phyloP scores from a whole-genome alignment of 768 basidiomycete species.

The Aureoboletus auriporus region DNA sequence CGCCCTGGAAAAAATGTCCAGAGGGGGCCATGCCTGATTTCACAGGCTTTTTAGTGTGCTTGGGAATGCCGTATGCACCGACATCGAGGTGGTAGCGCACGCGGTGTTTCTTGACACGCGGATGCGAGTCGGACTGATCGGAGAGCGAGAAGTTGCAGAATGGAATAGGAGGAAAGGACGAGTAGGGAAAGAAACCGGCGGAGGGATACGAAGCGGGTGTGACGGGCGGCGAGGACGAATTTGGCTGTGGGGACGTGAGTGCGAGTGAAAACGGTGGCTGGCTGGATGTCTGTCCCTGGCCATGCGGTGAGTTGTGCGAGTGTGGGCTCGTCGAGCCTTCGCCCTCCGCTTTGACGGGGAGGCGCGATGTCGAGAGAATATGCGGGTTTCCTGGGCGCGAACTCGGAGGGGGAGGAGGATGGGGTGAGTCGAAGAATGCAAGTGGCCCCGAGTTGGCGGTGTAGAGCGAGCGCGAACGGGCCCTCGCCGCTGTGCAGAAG shows the following conservation, averaged over 20 bases:
- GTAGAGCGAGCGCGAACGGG: constrained; percentile 37
- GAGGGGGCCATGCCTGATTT: constrained; percentile 27
- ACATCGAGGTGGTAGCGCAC: constrained; percentile 58
- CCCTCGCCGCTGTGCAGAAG: constrained; percentile 35
- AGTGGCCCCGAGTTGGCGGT: constrained; percentile 32
- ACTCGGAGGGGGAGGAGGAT: constrained; percentile 35
- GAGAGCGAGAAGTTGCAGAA: constrained; percentile 24
- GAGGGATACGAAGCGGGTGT: constrained; percentile 29
- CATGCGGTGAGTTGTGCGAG: constrained; percentile 33
- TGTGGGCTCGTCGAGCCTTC: constrained; percentile 36
- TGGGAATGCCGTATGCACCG: constrained; percentile 85
- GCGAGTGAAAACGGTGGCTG: constrained; percentile 39
- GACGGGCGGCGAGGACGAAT: constrained; percentile 26
- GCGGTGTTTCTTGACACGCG: constrained; percentile 29
- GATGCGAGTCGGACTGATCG: constrained; percentile 26
- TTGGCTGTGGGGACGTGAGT: constrained; percentile 40
- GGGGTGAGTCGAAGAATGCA: constrained; percentile 39
- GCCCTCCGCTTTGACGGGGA: constrained; percentile 43
- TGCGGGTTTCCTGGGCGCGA: constrained; percentile 39
- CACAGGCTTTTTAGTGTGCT: constrained; percentile 33
- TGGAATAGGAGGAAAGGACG: constrained; percentile 30
- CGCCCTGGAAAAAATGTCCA: constrained; percentile 28
- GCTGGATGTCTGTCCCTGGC: constrained; percentile 30
- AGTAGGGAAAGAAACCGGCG: constrained; percentile 33
- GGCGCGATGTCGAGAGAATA: constrained; percentile 38